Percentiles rank a stretch among this genome's conserved stretches.
These are phyloP conservation scores for Persicaria maculosa DNA, from an alignment of 148 eudicot species.

Conservation along the genomic window DNA sequence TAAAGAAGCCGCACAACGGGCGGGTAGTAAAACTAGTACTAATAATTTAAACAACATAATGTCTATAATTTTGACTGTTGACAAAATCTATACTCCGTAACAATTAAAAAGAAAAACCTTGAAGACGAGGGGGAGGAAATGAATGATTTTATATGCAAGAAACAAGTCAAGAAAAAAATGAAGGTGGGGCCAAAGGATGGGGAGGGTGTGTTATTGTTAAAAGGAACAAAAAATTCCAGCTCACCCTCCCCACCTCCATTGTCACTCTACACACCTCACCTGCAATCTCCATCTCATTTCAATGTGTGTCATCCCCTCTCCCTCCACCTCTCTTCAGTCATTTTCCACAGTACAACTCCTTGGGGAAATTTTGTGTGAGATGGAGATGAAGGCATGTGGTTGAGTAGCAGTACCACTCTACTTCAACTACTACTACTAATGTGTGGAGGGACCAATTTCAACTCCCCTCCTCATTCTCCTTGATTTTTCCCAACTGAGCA, in stretches of 20 bases:
- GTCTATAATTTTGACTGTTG: too few species aligned
- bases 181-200: neutral
- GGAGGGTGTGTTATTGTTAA: neutral
- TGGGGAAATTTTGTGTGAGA: neutral
- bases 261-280: neutral
- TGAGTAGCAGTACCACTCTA: neutral
- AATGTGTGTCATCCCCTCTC: neutral
- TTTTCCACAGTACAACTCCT: neutral
- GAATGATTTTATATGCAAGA: too few species aligned
- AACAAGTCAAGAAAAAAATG: neutral
- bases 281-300: neutral
- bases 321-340: neutral
- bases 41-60: too few species aligned
- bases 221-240: slow-evolving; percentile 12
- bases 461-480: neutral
- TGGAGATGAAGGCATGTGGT: slow-evolving; percentile 9
- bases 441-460: slow-evolving; percentile 5
- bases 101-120: too few species aligned
- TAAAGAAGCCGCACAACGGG: too few species aligned
- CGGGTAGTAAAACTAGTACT: too few species aligned
- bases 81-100: too few species aligned
- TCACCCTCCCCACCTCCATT: neutral
- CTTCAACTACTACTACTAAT: neutral
- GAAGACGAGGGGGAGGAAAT: too few species aligned
- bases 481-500: neutral